phyloP scores from a whole-genome alignment of 208 protist species.

The Leishmania tropica region DNA sequence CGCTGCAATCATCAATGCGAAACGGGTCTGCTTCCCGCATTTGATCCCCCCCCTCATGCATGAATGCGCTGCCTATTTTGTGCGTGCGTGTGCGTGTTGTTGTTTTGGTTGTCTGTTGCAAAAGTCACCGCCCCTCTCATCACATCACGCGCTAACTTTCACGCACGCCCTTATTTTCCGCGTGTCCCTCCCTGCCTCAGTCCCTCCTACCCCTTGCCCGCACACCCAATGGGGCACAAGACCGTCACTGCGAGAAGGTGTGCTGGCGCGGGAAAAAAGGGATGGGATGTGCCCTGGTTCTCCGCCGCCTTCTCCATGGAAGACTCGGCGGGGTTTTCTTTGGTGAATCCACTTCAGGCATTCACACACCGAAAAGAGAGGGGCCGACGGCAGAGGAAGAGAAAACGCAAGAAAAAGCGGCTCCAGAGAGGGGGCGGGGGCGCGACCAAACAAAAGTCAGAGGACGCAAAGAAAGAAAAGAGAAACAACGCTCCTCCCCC shows the following conservation, averaged over 20 bases:
- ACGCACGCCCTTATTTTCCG: neutral
- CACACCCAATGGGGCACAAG: neutral
- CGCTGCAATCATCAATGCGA: neutral
- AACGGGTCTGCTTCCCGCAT: neutral
- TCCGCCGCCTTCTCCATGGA: neutral
- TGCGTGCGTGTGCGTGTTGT: neutral
- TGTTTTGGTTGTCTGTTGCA: neutral
- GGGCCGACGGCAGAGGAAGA: neutral
- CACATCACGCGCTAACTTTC: neutral
- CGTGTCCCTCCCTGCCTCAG: neutral
- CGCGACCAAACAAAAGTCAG: neutral
- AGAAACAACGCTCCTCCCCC: slow-evolving; percentile 27
- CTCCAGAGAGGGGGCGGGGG: neutral
- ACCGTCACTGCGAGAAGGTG: neutral
- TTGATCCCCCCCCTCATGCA: neutral
- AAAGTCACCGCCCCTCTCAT: neutral
- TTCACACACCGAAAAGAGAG: neutral
- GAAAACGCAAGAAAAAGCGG: neutral
- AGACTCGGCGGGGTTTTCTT: neutral
- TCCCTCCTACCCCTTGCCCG: neutral
- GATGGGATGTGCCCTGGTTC: neutral
- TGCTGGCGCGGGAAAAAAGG: neutral
- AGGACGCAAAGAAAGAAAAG: slow-evolving; percentile 20
- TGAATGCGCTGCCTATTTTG: neutral
- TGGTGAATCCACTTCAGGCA: neutral